phyloP scores from a whole-genome alignment of 2,329 filamentous ascomycete species.

The Hymenoscyphus linearis region DNA sequence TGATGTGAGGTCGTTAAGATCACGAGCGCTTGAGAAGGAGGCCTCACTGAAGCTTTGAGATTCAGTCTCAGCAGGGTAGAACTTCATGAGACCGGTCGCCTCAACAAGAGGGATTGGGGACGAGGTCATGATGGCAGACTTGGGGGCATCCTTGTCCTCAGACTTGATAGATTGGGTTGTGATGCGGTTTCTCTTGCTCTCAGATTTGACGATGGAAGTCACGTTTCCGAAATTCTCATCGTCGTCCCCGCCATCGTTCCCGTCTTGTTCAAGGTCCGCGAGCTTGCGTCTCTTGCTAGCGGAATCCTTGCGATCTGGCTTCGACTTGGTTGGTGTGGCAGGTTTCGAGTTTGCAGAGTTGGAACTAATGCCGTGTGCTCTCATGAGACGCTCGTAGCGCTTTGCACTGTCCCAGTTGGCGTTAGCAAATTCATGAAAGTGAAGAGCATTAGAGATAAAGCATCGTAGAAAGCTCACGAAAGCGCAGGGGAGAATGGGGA shows the following conservation, averaged over 20 bases:
- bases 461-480: neutral
- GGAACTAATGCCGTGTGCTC: constrained; percentile 45
- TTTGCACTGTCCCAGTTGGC: constrained; percentile 48
- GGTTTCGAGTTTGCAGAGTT: constrained; percentile 13
- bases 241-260: constrained; percentile 15
- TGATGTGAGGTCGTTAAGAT: neutral
- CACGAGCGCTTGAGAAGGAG: neutral
- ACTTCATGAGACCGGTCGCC: constrained; percentile 18
- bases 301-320: neutral
- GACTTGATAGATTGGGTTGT: constrained; percentile 13
- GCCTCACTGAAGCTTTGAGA: constrained; percentile 4
- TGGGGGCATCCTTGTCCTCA: constrained; percentile 8
- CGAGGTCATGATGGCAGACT: neutral
- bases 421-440: neutral
- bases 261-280: neutral
- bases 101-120: constrained; percentile 12
- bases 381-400: constrained; percentile 62
- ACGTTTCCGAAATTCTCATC: constrained; percentile 14
- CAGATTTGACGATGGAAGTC: neutral
- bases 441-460: neutral
- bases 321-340: neutral
- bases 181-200: neutral
- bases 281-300: constrained; percentile 5
- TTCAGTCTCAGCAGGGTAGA: constrained; percentile 17
- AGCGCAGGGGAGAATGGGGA: neutral